Base-by-base conservation (phyloP, 768 basidiomycete species). In the Mycena rebaudengoi region DNA sequence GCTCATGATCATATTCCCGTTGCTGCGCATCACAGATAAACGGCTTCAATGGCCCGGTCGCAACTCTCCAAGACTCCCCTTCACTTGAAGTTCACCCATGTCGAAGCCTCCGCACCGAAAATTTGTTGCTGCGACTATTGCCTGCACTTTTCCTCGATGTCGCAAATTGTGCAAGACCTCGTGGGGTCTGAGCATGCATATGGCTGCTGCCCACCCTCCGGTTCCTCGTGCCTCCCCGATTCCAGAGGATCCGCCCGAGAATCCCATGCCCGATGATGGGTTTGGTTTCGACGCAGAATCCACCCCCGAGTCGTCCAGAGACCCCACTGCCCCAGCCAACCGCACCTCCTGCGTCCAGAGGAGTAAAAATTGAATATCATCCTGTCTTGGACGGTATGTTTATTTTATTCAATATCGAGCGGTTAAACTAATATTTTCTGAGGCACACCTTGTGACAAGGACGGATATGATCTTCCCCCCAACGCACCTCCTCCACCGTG, bases 361-460 rank as follows among this genome's bases (percentile, higher is more conserved):
- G 35, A 5, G 50, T 32, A 20, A 41, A 12, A 3, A 57, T 29
- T 20, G 45, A 57, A 29, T 30, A 37, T 5, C 65, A 66, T 54
- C 50, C 54, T 7, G 28, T 66, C 12, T 21, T 66, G 4, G 65
- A 66, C 30, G 65, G 65, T 58, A 35, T 5, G 35, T 39, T 30
- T 14, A 25, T 33, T 4, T 23, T 2, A 12, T 5, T 6, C 33
- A 13, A 3, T 26, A 13, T 18, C 25, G 20, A 20, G 6, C 45
- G 28, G 7, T 35, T 14, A 28, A 26, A 21, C 25, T 30, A 2
- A 33, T 7, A 16, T 44, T 30, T n/a, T n/a, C n/a, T n/a, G n/a
- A 69, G 68, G 67, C 10, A 60, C 50, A 3, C 68, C 64, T 2
- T 69, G 68, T 28, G 65, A 69, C 32, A 12, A 14, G 16, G 33